Evolutionary conservation across 306 rosid species (phyloP).

Genomic region (Crotalaria pallida): DNA sequence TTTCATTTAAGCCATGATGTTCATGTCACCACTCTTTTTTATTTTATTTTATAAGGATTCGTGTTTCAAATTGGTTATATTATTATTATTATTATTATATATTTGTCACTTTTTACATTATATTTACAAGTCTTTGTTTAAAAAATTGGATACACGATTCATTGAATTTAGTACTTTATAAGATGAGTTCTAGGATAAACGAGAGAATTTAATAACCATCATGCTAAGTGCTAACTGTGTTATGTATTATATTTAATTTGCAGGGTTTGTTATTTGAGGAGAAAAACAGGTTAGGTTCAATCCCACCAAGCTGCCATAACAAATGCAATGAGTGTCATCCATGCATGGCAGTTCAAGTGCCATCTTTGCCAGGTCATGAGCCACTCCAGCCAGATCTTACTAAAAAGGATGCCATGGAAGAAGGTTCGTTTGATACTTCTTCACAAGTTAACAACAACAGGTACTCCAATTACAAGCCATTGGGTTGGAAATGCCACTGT

Average conservation of each 20-base stretch:
- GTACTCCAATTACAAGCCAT: conserved; percentile 91
- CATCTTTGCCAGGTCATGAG: conserved; percentile 45
- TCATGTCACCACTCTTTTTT: not conserved
- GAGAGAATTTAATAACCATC: no score
- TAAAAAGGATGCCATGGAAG: conserved; percentile 22
- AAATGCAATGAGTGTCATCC: conserved; percentile 90
- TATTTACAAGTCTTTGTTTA: no score
- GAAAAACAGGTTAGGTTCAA: conserved; percentile 79
- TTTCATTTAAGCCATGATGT: not conserved
- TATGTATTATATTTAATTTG: no score
- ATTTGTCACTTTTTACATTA: no score
- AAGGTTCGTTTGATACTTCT: conserved; percentile 33
- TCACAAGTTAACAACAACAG: conserved; percentile 39
- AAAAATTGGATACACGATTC: no score
- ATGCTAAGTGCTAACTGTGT: no score
- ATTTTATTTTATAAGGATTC: no score
- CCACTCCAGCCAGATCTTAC: conserved; percentile 30
- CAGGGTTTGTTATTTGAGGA: conserved; percentile 62
- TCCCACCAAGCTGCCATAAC: conserved; percentile 96
- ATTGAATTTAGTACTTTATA: no score
- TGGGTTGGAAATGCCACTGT: conserved; percentile 96
- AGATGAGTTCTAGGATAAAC: no score
- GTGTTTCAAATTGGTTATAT: not conserved
- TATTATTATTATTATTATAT: not conserved
- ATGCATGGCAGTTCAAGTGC: conserved; percentile 93